Base-by-base conservation (phyloP, 1,284 basidiomycete species). In the Naganishia cerealis region DNA sequence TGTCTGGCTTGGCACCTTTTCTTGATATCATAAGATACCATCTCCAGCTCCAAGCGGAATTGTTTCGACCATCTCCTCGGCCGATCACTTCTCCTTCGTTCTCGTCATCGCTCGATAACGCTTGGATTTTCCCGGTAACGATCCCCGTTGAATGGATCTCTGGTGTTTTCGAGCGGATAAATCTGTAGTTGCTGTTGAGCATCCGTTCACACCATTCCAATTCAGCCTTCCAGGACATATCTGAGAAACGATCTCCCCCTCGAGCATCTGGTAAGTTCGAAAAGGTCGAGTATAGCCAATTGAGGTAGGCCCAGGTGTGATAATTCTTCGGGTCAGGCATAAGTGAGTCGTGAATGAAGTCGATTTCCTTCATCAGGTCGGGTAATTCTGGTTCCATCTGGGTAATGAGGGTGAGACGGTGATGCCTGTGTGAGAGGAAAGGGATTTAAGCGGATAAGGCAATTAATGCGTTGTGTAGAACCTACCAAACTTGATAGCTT, bases 31-130 rank as follows among this genome's bases (percentile, higher is more conserved):
- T 85, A 62, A 93, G 86, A 78, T 95, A 98, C 84, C 93, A 98
- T 29, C 95, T 87, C 83, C 98, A 96, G 77, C 95, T 92, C 95
- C 95, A 99, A 16, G 92, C 96, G 52, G 91, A 94, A 77, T 99
- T 99, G 79, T 99, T 99, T 74, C 94, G 82, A 46, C 95, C 84
- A 78, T 99, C 95, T 26, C 84, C 80, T 1, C 56, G 54, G 6
- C 53, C 54, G 24, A 65, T 18, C 12, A 56, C 52, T 15, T 63
- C 58, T 15, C 62, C 67, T 26, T 50, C 48, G 21, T 58, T 65
- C 13, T 69, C 61, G 1, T 43, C 54, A 3, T 67, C 57, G 18
- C 40, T 55, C 33, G 39, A 38, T 15, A 53, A 24, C 39, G 16
- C 39, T 26, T 54, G 15, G 2, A 63, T 43, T 52, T 57, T 56